A percentile compares a stretch with the other conserved stretches of the same genome.
phyloP scores from a whole-genome alignment of 2,329 filamentous ascomycete genomes.

The Periconia sp. region DNA sequence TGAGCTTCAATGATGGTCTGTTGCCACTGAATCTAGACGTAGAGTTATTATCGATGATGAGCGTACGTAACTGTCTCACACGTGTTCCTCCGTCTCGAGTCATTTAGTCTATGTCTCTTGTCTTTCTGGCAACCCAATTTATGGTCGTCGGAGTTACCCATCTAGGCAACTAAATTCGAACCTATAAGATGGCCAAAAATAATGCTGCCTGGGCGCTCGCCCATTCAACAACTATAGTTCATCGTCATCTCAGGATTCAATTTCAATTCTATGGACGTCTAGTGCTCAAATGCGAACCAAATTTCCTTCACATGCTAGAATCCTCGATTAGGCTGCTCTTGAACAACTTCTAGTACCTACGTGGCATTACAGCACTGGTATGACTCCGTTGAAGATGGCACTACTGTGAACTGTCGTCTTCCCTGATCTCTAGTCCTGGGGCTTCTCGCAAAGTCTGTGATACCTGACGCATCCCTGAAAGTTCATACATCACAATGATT shows the following conservation, averaged over 20 bases:
- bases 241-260: conserved; percentile 1
- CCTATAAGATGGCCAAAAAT: conserved; percentile 29
- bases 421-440: no score
- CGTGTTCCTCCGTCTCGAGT: conserved; percentile 24
- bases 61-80: conserved; percentile 25
- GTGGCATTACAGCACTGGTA: no score
- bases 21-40: conserved; percentile 1
- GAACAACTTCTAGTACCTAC: no score
- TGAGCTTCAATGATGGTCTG: conserved; percentile 6
- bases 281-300: neutral
- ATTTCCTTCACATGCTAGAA: neutral
- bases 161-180: conserved; percentile 37
- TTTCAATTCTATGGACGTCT: neutral
- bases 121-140: neutral
- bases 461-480: no score
- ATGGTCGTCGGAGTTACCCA: conserved; percentile 18
- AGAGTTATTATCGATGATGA: neutral
- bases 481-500: no score
- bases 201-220: conserved; percentile 24
- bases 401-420: no score
- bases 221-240: neutral
- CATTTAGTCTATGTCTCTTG: conserved; percentile 9
- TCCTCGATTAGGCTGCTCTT: neutral
- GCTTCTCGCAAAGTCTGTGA: no score
- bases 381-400: no score